These are phyloP conservation scores for Paramecium octaurelia DNA, from an alignment of 73 alveolate genomes.

Conservation along the genomic window DNA sequence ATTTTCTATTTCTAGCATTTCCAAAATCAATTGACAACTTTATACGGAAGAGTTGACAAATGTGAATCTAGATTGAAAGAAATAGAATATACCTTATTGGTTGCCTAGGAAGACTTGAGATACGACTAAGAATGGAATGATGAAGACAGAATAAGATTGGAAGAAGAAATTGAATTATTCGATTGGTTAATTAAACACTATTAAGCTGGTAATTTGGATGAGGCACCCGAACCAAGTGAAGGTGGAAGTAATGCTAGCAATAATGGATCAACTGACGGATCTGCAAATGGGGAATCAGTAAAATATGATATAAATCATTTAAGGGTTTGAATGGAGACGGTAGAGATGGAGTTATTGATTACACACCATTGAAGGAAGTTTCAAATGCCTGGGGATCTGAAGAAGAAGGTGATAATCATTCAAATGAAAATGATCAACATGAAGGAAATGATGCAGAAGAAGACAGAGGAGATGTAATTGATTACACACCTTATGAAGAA, in stretches of 20 bases:
- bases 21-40: not conserved
- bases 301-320: not conserved
- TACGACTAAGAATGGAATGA: not conserved
- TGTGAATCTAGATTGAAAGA: conserved; percentile 11
- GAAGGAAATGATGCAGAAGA: not conserved
- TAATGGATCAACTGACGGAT: not conserved
- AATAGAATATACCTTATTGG: not conserved
- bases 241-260: not conserved
- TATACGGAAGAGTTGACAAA: conserved; percentile 19
- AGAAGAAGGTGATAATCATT: not conserved
- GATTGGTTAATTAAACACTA: conserved; percentile 44
- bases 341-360: conserved; percentile 22
- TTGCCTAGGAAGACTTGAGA: not conserved
- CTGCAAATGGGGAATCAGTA: not conserved
- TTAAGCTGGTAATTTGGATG: not conserved
- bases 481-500: conserved; percentile 33
- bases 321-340: not conserved
- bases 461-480: conserved; percentile 6
- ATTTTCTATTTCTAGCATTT: not conserved
- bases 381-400: not conserved
- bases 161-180: conserved; percentile 38
- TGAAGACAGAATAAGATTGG: conserved; percentile 4
- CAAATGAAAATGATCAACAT: not conserved
- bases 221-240: not conserved
- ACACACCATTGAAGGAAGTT: not conserved